A percentile compares a stretch with the other conserved stretches of the same genome.
phyloP scores from a whole-genome alignment of 176 grass and related monocot genomes.

The Oryza meyeriana region DNA sequence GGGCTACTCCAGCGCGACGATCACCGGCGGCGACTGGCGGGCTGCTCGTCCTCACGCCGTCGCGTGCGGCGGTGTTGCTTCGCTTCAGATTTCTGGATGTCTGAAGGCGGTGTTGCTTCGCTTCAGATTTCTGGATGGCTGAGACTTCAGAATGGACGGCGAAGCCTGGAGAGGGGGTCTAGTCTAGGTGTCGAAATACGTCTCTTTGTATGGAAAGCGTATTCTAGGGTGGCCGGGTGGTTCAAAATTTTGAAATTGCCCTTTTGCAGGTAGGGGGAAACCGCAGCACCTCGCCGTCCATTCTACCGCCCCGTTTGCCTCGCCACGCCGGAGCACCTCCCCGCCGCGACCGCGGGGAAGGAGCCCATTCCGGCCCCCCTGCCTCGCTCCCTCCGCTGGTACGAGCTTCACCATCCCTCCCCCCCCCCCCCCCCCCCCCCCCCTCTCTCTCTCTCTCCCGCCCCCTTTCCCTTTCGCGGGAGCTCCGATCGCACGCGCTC shows the following conservation, averaged over 20 bases:
- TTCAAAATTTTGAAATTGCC: conserved; percentile 24
- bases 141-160: no score
- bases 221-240: not conserved
- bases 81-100: not conserved
- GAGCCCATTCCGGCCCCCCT: not conserved
- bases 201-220: not conserved
- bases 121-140: not conserved
- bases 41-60: not conserved
- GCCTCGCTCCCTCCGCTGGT: not conserved
- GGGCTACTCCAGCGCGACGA: no score
- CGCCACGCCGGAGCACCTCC: not conserved
- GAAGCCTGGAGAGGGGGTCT: no score
- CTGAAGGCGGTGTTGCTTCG: not conserved
- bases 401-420: not conserved
- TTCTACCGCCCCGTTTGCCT: no score
- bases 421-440: not conserved
- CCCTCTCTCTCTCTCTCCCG: not conserved
- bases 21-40: not conserved
- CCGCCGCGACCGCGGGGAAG: not conserved
- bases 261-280: not conserved
- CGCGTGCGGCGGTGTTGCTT: not conserved
- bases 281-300: no score
- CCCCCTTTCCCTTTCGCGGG: not conserved
- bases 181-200: not conserved
- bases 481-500: not conserved